phyloP scores from a whole-genome alignment of 768 basidiomycete genomes.

The Ramaria rubella region DNA sequence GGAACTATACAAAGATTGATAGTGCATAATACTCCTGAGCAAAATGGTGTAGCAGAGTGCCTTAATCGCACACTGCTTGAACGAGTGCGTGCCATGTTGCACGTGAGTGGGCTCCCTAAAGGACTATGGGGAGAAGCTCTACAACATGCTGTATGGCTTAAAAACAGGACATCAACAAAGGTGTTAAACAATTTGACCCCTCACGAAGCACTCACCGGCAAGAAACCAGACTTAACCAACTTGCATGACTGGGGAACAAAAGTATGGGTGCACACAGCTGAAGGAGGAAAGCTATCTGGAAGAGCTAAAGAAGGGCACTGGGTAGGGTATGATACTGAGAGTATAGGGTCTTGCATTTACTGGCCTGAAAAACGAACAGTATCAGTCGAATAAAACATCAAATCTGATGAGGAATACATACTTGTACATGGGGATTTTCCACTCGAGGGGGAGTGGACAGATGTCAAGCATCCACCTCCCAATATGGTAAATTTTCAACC shows the following conservation, averaged over 20 bases:
- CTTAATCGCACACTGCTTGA: conserved; percentile 32
- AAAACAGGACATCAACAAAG: conserved; percentile 16
- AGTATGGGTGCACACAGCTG: conserved; percentile 23
- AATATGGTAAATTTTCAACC: background rate
- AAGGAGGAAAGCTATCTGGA: no score
- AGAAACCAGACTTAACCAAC: background rate
- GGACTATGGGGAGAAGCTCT: conserved; percentile 24
- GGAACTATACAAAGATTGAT: conserved; percentile 37
- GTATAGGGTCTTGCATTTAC: no score
- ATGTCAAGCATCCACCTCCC: background rate
- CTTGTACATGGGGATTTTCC: background rate
- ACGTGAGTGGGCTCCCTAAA: conserved; percentile 18
- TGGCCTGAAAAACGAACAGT: background rate
- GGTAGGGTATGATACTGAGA: no score
- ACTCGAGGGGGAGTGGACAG: no score
- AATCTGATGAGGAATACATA: background rate
- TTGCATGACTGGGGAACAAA: conserved; percentile 20
- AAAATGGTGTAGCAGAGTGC: conserved; percentile 40
- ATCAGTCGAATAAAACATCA: background rate
- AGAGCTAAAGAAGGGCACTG: no score
- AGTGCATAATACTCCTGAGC: conserved; percentile 35
- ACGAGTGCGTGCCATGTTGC: conserved; percentile 26
- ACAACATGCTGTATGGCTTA: conserved; percentile 18
- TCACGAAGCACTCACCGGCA: conserved; percentile 4
- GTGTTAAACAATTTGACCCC: conserved; percentile 18